phyloP scores from a whole-genome alignment of 176 grass and related monocot species.

The Alloteropsis semialata region DNA sequence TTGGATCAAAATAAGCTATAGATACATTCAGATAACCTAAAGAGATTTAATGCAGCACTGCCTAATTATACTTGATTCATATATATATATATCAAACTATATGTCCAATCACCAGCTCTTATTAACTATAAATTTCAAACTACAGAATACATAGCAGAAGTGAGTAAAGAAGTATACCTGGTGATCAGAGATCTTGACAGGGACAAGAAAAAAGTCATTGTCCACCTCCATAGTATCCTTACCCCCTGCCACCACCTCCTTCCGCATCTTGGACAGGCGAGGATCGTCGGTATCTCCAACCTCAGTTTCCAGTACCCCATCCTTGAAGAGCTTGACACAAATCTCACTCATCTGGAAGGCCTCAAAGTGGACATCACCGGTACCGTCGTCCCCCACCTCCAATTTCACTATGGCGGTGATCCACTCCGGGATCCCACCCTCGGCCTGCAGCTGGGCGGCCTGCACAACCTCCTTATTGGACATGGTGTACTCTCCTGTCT shows the following conservation, averaged over 20 bases:
- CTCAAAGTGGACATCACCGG: slow-evolving; percentile 85
- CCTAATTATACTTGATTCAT: not conserved
- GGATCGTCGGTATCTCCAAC: slow-evolving; percentile 63
- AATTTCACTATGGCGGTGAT: slow-evolving; percentile 86
- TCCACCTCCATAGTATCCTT: slow-evolving; percentile 92
- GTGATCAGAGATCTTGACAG: slow-evolving; percentile 95
- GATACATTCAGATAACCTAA: not conserved
- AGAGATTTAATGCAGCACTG: not conserved
- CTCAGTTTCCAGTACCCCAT: slow-evolving; percentile 69
- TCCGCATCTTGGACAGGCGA: slow-evolving; percentile 70
- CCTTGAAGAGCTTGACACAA: slow-evolving; percentile 85
- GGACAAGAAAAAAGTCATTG: slow-evolving; percentile 94
- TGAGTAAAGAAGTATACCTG: slow-evolving; percentile 40
- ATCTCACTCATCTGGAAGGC: slow-evolving; percentile 98
- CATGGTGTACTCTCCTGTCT: slow-evolving; percentile 84
- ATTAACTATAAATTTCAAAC: not conserved
- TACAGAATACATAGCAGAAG: not conserved
- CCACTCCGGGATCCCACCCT: slow-evolving; percentile 75
- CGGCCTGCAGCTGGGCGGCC: slow-evolving; percentile 63
- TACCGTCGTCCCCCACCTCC: slow-evolving; percentile 62
- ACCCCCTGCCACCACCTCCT: slow-evolving; percentile 73
- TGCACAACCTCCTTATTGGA: slow-evolving; percentile 84
- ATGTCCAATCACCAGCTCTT: not conserved
- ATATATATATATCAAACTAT: not conserved
- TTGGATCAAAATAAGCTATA: not conserved